Evolutionary conservation across 768 basidiomycete species (phyloP), one percentile per base, ranked within the genome.

Genomic region (Suillus sp.): DNA sequence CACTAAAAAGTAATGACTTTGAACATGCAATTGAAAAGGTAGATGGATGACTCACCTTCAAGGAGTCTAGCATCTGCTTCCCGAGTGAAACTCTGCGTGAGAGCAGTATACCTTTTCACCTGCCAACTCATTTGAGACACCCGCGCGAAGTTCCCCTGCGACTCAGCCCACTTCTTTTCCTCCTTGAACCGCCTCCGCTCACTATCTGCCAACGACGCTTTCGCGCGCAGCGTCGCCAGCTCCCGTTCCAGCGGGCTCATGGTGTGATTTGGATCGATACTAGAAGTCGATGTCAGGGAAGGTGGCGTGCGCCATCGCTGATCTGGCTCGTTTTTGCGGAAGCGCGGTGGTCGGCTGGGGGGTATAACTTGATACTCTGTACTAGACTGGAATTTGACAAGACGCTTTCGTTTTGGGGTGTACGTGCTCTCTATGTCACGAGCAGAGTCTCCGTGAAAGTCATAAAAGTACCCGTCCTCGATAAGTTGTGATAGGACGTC

Each of bases 81-180:
- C 45, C 84, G 81, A 66, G 87, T 87, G 69, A 91, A 93, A 65
- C 89, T 90, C 75, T 92, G 87, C 83, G 89, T 91, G 61, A 94
- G 78, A 34, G 88, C 85, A 38, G 89, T 86, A 75, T 91, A 93
- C 22, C 88, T 84, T 78, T 90, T 89, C 64, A 92, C 89, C 74
- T 92, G 90, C 88, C 90, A 92, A 69, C 86, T 87, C 81, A 93
- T 86, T 78, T 95, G 88, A 32, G 82, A 79, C 35, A 92, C 92
- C 53, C 91, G 84, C 10, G 90, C 86, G 50, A 78, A 64, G 71
- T 95, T 92, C 0, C 91, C 91, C 71, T 90, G 87, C 22, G 90
- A 89, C 43, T 88, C 72, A 0, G 93, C 93, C 93, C 93, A 95
- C 72, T 93, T 92, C 67, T 86, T 83, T 75, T 95, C 93, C 75